Base-by-base conservation (phyloP, 164 flowering plant genomes). In the Vitis rotundifolia region DNA sequence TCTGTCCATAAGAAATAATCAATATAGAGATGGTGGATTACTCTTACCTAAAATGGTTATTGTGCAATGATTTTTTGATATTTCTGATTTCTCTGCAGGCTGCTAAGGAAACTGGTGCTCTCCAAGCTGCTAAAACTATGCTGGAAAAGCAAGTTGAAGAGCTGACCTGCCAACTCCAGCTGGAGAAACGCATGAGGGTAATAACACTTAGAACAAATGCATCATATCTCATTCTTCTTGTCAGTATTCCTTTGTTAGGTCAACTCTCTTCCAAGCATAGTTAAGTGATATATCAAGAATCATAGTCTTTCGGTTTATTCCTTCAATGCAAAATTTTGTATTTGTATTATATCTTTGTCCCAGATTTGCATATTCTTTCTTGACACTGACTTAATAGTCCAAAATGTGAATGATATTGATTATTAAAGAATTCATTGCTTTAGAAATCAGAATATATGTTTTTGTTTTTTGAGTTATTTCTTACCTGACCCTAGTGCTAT, bases 91-190 rank as follows among this genome's bases (percentile, higher is more conserved):
- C 10, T 51, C 58, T 74, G 55, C 75, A 87, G 91, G 91, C 86
- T 72, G 89, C 91, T 22, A 86, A 80, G 69, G 89, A 84, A 80
- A 81, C 88, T 64, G 87, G 86, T 61, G 87, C 89, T 66, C 89
- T 85, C 18, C 86, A 87, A 81, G 87, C 75, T 71, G 89, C 91
- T 60, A 87, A 83, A 72, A 61, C 31, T 61, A 80, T 72, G 75
- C 78, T 87, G 66, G 89, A 87, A 79, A 79, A 85, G 79, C 68
- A 85, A 82, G 86, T 87, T 61, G 91, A 87, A 77, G 91, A 85
- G 58, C 73, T 87, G 52, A 85, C 87, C 6, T 77, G 74, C 79
- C 67, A 69, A 15, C 59, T 85, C 67, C 79, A 87, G 77, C 73
- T 77, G 63, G 91, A 87, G 85, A 85, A 83, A 67, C 81, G 80